These are phyloP conservation scores for Trypanosoma boissoni DNA, from an alignment of 208 protist species.

Conservation along the genomic window DNA sequence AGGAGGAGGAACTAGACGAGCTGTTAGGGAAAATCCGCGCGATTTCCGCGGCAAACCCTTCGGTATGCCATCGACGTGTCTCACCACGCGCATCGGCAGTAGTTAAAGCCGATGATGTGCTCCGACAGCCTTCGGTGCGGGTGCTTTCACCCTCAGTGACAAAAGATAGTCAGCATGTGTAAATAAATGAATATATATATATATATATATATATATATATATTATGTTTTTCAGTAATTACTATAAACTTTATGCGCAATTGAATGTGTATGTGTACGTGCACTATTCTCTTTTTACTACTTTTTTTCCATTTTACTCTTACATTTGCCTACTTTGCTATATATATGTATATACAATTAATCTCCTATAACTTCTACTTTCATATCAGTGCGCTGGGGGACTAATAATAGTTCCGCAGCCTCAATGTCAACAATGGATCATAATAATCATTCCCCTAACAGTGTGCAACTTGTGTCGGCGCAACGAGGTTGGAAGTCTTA, in stretches of 20 bases:
- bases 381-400: too few species aligned
- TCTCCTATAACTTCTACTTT: too few species aligned
- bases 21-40: constrained; percentile 34
- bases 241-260: too few species aligned
- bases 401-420: too few species aligned
- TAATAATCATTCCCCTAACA: constrained; percentile 15
- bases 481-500: constrained; percentile 87
- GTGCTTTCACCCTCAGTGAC: constrained; percentile 17
- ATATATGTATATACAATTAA: too few species aligned
- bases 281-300: too few species aligned
- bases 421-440: not conserved
- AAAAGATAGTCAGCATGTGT: not conserved
- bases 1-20: constrained; percentile 41
- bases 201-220: constrained; percentile 17
- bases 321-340: too few species aligned
- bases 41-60: constrained; percentile 17
- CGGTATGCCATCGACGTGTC: constrained; percentile 7
- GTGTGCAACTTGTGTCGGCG: constrained; percentile 67
- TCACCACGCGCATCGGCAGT: constrained; percentile 5
- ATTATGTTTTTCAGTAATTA: constrained; percentile 15
- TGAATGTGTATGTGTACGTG: too few species aligned
- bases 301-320: too few species aligned
- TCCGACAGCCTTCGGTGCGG: not conserved
- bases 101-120: too few species aligned
- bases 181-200: constrained; percentile 1